Evolutionary conservation across 192 early-diverging fungal genomes (phyloP), one percentile per base, ranked within the genome.

Genomic region (Coemansia sp.): DNA sequence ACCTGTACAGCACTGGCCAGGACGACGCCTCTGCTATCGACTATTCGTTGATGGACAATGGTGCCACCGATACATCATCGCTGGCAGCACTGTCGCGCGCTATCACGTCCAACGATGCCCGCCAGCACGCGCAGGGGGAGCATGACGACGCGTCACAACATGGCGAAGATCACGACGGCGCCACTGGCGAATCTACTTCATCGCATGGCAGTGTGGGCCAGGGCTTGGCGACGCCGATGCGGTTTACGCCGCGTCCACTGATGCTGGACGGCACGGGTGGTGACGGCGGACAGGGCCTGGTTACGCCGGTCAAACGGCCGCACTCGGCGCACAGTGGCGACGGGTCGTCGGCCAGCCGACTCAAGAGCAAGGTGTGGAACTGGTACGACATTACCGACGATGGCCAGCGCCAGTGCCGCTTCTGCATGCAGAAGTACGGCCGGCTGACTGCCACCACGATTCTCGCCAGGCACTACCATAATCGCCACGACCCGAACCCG

Each of bases 341-440:
- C 17, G 65, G 58, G 26, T 60, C 56, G 53, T 40, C 50, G 37
- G 65, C 56, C 63, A 69, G 63, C 34, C 62, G 77, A 21, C 65
- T 80, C 12, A 80, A 80, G 58, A 80, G 77, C 61, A 70, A 70
- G 33, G 77, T 80, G 26, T 80, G 77, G 77, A 63, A 56, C 26
- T 80, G 77, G 77, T 80, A 80, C 52, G 72, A 74, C 19, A 66
- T 80, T 38, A 17, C 70, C 39, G 36, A 63, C 11, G 77, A 80
- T 22, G 72, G 77, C 15, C 56, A 67, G 37, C 72, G 77, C 57
- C 72, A 74, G 56, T 80, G 77, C 57, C 59, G 52, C 43, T 80
- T 74, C 44, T 80, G 77, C 44, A 18, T 67, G 41, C 77, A 80
- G 42, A 67, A 61, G 33, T 80, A 80, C 57, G 72, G 77, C 24